phyloP scores from a whole-genome alignment of 163 green algal species.

The Chloroidium sp. region DNA sequence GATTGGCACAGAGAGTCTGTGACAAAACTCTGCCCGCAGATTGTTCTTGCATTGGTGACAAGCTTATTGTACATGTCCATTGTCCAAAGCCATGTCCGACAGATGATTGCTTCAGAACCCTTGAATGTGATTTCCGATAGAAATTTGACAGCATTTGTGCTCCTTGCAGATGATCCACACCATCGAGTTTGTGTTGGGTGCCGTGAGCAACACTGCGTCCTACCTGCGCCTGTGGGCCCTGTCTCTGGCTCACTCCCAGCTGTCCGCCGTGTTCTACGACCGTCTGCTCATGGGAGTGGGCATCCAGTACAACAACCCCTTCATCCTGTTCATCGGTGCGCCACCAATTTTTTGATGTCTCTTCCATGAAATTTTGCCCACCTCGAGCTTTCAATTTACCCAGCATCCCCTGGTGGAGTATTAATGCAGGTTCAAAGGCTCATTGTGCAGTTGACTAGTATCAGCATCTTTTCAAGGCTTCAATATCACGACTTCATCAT shows the following conservation, averaged over 20 bases:
- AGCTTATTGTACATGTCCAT: background rate
- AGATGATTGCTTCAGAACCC: too few species aligned
- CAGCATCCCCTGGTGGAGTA: too few species aligned
- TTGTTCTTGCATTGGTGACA: background rate
- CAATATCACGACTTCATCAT: too few species aligned
- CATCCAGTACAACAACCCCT: conserved; percentile 37
- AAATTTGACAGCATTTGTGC: too few species aligned
- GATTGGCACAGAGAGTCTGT: too few species aligned
- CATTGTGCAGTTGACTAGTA: too few species aligned
- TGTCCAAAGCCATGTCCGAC: too few species aligned
- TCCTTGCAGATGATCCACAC: conserved; percentile 96
- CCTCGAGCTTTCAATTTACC: too few species aligned
- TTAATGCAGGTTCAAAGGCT: too few species aligned
- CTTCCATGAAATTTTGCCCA: too few species aligned
- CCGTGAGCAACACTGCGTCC: conserved; percentile 95
- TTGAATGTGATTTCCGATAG: background rate
- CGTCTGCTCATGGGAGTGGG: conserved; percentile 75
- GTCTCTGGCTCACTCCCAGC: conserved; percentile 92
- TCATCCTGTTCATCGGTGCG: conserved; percentile 60
- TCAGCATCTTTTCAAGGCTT: too few species aligned
- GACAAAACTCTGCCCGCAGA: too few species aligned
- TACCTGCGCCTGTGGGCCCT: conserved; percentile 99
- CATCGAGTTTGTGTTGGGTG: conserved; percentile 98
- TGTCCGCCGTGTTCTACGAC: conserved; percentile 98
- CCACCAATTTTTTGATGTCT: background rate